These are phyloP conservation scores for Kazachstania bromeliacearum DNA, from an alignment of 805 yeast species.

Conservation along the genomic window DNA sequence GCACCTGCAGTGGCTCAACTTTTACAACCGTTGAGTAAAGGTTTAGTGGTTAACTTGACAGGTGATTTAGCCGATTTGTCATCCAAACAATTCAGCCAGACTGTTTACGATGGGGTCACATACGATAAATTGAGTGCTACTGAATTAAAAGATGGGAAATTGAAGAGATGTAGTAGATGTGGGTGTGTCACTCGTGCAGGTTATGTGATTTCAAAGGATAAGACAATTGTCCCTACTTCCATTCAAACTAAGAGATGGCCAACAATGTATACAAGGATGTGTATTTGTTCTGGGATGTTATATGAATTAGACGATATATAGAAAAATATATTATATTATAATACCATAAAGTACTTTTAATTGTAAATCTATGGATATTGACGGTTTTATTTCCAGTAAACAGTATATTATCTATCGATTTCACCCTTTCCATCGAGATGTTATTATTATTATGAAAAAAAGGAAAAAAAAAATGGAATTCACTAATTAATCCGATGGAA, in stretches of 20 bases:
- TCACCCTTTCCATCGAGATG: too few species aligned
- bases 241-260: conserved; percentile 31
- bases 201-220: conserved; percentile 24
- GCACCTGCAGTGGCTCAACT: conserved; percentile 26
- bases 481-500: too few species aligned
- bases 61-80: conserved; percentile 43
- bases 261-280: conserved; percentile 26
- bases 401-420: too few species aligned
- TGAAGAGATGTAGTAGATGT: conserved; percentile 46
- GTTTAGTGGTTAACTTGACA: conserved; percentile 42
- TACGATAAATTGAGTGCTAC: conserved; percentile 19
- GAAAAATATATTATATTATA: too few species aligned
- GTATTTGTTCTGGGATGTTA: conserved; percentile 30
- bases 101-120: conserved; percentile 27
- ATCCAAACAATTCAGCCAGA: conserved; percentile 31
- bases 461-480: too few species aligned
- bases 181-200: conserved; percentile 38
- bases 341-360: too few species aligned
- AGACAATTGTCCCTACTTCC: conserved; percentile 27
- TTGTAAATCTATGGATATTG: too few species aligned
- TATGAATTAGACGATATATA: conserved; percentile 23
- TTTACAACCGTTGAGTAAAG: conserved; percentile 29
- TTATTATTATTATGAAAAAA: too few species aligned
- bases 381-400: too few species aligned
- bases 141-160: conserved; percentile 17